Conservation (phyloP, 83 land plant genomes). For the Picea abies region DNA sequence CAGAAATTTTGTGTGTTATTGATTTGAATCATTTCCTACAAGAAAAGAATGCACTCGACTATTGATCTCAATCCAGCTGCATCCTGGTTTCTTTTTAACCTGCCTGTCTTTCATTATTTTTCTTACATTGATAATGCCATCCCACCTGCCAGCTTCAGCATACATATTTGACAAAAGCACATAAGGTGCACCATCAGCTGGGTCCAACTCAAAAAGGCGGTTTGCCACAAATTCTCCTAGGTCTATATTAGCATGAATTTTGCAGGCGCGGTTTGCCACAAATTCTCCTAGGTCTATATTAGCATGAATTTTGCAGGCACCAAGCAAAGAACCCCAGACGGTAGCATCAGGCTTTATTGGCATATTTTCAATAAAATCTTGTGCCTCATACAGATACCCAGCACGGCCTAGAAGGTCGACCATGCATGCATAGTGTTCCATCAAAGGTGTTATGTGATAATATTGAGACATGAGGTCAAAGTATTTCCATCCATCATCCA, state of each 20-base stretch:
- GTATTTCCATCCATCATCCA: neutral
- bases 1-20: too few species aligned
- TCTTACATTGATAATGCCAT: neutral
- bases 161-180: neutral
- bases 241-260: neutral
- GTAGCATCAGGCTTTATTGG: neutral
- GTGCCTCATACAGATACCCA: neutral
- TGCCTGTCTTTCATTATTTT: neutral
- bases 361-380: neutral
- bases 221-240: neutral
- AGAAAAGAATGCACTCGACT: neutral
- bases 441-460: neutral
- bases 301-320: neutral
- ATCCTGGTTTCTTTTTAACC: neutral
- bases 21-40: neutral
- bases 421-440: constrained; percentile 4
- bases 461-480: neutral
- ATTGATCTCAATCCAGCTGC: neutral
- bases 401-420: neutral
- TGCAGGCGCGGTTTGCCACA: neutral
- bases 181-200: neutral
- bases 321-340: neutral
- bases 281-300: neutral
- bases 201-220: neutral
- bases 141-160: constrained; percentile 5